Base-by-base conservation (phyloP, 1,284 basidiomycete genomes). In the Laetiporus sulphureus region DNA sequence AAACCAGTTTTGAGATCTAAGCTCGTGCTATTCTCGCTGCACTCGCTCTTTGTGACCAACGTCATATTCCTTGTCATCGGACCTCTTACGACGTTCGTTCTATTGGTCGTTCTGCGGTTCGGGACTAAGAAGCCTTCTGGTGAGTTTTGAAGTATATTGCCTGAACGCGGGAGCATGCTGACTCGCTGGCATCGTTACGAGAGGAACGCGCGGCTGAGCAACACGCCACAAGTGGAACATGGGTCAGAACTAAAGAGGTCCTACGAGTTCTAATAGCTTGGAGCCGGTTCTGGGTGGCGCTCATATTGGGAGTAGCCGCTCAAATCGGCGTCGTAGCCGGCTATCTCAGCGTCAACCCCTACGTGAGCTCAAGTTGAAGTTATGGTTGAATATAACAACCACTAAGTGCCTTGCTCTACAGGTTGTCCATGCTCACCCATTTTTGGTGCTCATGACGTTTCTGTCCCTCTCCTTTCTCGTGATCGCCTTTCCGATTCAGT, bases 1-100 rank as follows among this genome's bases (percentile, higher is more conserved):
- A n/a, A n/a, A n/a, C 15, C 50, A 88, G 85, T 89, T 8, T 80
- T 87, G 46, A 79, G 75, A 29, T 51, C 60, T 3, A 52, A 65
- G 8, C 56, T 87, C 36, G 52, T 85, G 3, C 54, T 82, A 1
- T 73, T 87, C 50, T 61, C 75, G 1, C 61, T 78, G 23, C 57
- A 64, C 24, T 52, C 67, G 1, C 51, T 87, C 38, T 69, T 78
- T 23, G 71, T 71, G 3, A 63, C 68, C 53, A 79, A 87, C 52
- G 66, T 85, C 23, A 60, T 77, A 5, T 54, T 80, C 15, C 68
- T 88, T n/a, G 60, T 75, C 18, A 58, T 73, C 10, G 82, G 81
- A 0, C 84, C 84, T 0, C 59, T 83, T 34, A 38, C 75, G 21
- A 58, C 81, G 5, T 48, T 72, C 1, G 58, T 73, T 2, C 57